A percentile compares a stretch with the other conserved stretches of the same genome.
These are phyloP conservation scores for Lachancea meyersii DNA, from an alignment of 805 yeast genomes.

Conservation along the genomic window DNA sequence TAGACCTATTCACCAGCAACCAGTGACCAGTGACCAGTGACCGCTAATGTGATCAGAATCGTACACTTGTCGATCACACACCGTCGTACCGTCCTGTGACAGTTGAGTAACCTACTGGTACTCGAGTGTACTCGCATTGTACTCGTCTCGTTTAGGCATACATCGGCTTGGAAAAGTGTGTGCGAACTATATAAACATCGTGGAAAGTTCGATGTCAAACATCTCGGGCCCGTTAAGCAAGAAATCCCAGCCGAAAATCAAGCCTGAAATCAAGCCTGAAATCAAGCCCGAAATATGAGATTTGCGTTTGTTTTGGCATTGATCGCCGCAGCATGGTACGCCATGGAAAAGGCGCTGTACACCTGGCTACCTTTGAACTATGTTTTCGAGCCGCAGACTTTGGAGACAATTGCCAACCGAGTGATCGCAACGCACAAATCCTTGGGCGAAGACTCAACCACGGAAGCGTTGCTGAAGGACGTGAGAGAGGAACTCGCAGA, in stretches of 20 bases:
- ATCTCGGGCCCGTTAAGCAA: too few relatives aligned
- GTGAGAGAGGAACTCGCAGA: slow-evolving; percentile 52
- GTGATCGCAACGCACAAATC: slow-evolving; percentile 42
- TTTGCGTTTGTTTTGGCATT: slow-evolving; percentile 15
- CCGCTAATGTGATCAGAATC: not conserved
- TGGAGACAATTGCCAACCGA: slow-evolving; percentile 53
- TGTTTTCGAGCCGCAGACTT: slow-evolving; percentile 59
- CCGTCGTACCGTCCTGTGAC: too few relatives aligned
- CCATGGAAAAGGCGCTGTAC: slow-evolving; percentile 35
- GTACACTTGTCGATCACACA: too few relatives aligned
- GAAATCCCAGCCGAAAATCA: too few relatives aligned
- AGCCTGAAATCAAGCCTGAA: not conserved
- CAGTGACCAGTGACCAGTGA: slow-evolving; percentile 5
- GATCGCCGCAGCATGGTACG: slow-evolving; percentile 19
- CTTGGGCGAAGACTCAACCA: slow-evolving; percentile 43
- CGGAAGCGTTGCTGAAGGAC: slow-evolving; percentile 57
- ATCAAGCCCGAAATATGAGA: slow-evolving; percentile 16
- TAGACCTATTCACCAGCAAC: slow-evolving; percentile 29
- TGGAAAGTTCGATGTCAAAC: too few relatives aligned
- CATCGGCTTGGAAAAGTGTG: too few relatives aligned
- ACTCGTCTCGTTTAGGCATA: too few relatives aligned
- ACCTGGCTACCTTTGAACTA: slow-evolving; percentile 67
- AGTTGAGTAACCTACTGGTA: too few relatives aligned
- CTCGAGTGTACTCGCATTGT: too few relatives aligned
- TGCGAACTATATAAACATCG: too few relatives aligned